phyloP scores from a whole-genome alignment of 208 protist species.

The Acanthamoeba sp. region DNA sequence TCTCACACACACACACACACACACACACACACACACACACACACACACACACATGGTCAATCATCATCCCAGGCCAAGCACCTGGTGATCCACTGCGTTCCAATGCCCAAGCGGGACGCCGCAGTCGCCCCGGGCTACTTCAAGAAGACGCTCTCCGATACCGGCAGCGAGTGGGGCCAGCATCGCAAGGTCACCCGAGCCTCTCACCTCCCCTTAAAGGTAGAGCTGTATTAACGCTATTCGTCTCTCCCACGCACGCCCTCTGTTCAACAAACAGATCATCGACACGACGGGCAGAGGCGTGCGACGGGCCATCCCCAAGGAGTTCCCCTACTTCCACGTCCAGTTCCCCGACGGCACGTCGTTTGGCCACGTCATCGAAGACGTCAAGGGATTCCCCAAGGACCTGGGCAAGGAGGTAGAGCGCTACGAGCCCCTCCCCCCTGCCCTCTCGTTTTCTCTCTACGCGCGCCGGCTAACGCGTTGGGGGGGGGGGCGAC shows the following conservation, averaged over 20 bases:
- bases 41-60: too few species aligned
- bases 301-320: constrained; percentile 67
- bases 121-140: constrained; percentile 79
- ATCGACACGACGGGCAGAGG: constrained; percentile 74
- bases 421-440: not conserved
- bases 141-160: constrained; percentile 78
- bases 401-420: constrained; percentile 75
- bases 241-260: not conserved
- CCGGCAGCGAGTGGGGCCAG: constrained; percentile 70
- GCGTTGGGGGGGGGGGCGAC: too few species aligned
- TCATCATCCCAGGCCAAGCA: constrained; percentile 71
- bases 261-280: too few species aligned
- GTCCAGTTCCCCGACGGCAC: constrained; percentile 79
- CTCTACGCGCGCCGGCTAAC: not conserved
- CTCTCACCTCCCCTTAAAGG: not conserved
- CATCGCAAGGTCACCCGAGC: constrained; percentile 73
- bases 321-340: constrained; percentile 84
- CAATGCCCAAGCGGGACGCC: constrained; percentile 56
- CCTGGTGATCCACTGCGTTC: constrained; percentile 74
- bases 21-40: too few species aligned
- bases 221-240: not conserved
- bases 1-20: too few species aligned
- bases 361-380: constrained; percentile 79
- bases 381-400: constrained; percentile 77
- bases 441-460: not conserved